These are phyloP conservation scores for Tricholoma saponaceum DNA, from an alignment of 768 basidiomycete genomes.

Conservation along the genomic window DNA sequence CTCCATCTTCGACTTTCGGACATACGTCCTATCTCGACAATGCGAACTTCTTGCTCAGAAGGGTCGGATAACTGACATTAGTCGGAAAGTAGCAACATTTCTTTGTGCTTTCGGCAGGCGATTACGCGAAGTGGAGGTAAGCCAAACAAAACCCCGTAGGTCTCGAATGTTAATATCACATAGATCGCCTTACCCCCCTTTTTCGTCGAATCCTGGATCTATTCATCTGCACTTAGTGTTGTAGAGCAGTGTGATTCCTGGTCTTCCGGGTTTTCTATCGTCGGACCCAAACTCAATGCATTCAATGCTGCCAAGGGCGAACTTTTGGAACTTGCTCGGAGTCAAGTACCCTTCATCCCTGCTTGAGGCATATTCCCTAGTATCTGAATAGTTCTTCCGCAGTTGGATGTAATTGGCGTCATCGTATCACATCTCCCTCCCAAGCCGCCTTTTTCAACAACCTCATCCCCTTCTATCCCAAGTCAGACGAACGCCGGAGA, in stretches of 20 bases:
- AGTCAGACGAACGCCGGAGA: conserved; percentile 20
- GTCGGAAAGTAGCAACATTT: conserved; percentile 68
- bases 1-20: conserved; percentile 89
- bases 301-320: conserved; percentile 85
- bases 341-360: conserved; percentile 53
- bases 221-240: conserved; percentile 81
- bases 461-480: conserved; percentile 23
- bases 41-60: conserved; percentile 70
- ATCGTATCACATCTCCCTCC: conserved; percentile 66
- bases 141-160: conserved; percentile 28
- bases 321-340: conserved; percentile 80
- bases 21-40: conserved; percentile 87
- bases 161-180: not conserved
- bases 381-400: conserved; percentile 3
- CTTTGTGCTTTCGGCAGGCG: conserved; percentile 72
- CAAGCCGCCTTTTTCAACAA: conserved; percentile 67
- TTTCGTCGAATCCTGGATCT: conserved; percentile 93
- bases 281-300: conserved; percentile 40
- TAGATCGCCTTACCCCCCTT: conserved; percentile 47
- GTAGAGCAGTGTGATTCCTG: conserved; percentile 78
- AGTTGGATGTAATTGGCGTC: conserved; percentile 89
- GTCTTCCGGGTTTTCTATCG: conserved; percentile 46
- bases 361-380: not conserved
- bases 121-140: conserved; percentile 73
- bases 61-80: conserved; percentile 65